Evolutionary conservation across 805 yeast genomes (phyloP).

Genomic region (Cephaloascus fragrans): DNA sequence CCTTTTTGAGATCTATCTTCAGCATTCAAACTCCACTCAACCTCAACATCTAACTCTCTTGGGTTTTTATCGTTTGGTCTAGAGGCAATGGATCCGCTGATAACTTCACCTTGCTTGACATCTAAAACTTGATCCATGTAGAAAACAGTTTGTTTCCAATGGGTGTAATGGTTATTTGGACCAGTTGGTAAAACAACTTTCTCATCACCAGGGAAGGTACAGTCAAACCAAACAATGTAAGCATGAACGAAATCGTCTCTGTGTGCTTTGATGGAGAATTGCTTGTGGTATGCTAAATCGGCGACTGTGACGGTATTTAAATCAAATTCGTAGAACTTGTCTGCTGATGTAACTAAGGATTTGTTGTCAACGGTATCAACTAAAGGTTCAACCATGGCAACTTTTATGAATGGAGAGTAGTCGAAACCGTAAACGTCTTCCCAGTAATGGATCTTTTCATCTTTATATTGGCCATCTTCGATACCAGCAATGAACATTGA

Average conservation of each 20-base stretch:
- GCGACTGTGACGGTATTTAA: constrained; percentile 80
- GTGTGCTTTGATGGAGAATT: constrained; percentile 64
- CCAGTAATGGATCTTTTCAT: constrained; percentile 90
- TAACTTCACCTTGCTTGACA: constrained; percentile 63
- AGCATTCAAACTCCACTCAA: constrained; percentile 43
- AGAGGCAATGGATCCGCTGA: constrained; percentile 64
- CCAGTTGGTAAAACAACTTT: constrained; percentile 83
- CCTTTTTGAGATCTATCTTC: constrained; percentile 50
- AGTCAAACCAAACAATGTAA: constrained; percentile 88
- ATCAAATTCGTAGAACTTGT: constrained; percentile 71
- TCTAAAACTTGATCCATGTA: constrained; percentile 77
- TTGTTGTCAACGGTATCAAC: constrained; percentile 87
- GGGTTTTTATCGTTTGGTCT: constrained; percentile 74
- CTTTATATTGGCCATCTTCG: constrained; percentile 87
- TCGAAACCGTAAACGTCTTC: constrained; percentile 96
- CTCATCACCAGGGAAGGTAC: constrained; percentile 69
- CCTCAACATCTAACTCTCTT: constrained; percentile 80
- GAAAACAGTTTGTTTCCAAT: constrained; percentile 98
- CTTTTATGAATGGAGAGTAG: constrained; percentile 78
- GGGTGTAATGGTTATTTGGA: constrained; percentile 89
- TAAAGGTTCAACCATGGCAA: constrained; percentile 88
- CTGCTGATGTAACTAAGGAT: constrained; percentile 63
- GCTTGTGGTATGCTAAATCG: constrained; percentile 65
- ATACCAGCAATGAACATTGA: constrained; percentile 83
- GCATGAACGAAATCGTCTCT: constrained; percentile 84